Base-by-base conservation (phyloP, 805 yeast genomes). In the Sungouiella blattae region DNA sequence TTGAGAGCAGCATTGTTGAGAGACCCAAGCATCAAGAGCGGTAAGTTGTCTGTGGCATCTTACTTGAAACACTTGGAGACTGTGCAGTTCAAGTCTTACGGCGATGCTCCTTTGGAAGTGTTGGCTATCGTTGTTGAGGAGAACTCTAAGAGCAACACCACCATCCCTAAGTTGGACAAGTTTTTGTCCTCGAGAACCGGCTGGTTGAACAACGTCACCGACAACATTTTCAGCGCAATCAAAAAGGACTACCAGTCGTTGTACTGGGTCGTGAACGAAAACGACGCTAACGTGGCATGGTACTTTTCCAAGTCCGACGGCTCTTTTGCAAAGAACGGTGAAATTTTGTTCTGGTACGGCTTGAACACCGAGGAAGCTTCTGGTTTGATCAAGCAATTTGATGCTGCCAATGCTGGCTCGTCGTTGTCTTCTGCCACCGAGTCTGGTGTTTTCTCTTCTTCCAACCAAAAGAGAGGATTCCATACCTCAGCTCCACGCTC, bases 171-270 rank as follows among this genome's bases (percentile, higher is more conserved):
- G 32, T 67, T 93, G 43, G 95, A 87, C 59, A 87, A 86, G 64
- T 87, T 93, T 58, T 70, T 88, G 47, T 87, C 94, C 16, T 77
- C 94, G 15, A 82, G 84, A 58, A 75, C 83, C 36, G 98, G 98
- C 30, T 93, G 99, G 99, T 81, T 91, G 58, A 93, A 93, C 68
- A 91, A 91, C 47, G 96, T 93, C 36, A 84, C 96, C 39, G 99
- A 93, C 57, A 91, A 89, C 62, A 83, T 93, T 34, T 93, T 95
- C 77, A 75, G 73, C 35, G 79, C 94, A 11, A 73, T 93, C 50
- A 78, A 73, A 50, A 81, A 80, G 50, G 95, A 89, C 56, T 83
- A 77, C 61, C 50, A 71, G 22, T 61, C 80, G 5, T 71, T 93
- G 52, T 88, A 80, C 62, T 93, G 98, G 98, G 75, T 80, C 31